A percentile compares a stretch with the other conserved stretches of the same genome.
Evolutionary conservation across 768 basidiomycete genomes (phyloP).

Genomic region (Mycena haematopus): DNA sequence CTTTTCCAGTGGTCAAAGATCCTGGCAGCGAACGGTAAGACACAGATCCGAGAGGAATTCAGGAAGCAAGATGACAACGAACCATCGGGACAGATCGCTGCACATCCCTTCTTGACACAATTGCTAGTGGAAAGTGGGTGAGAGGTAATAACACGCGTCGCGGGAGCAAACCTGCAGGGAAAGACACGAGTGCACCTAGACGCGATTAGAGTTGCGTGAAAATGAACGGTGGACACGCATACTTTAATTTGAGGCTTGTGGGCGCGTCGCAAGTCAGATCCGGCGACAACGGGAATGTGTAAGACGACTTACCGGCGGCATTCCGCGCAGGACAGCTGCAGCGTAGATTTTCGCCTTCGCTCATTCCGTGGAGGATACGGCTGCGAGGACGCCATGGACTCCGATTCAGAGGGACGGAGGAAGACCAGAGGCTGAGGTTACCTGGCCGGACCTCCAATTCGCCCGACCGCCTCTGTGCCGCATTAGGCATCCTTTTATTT

Average conservation of each 20-base stretch:
- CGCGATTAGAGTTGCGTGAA: constrained; percentile 17
- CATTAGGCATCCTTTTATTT: neutral
- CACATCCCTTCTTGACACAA: constrained; percentile 64
- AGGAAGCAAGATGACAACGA: constrained; percentile 20
- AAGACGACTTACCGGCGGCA: constrained; percentile 53
- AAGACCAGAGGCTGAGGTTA: constrained; percentile 5
- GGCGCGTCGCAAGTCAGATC: constrained; percentile 19
- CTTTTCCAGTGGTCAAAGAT: constrained; percentile 75
- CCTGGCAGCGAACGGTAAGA: constrained; percentile 43
- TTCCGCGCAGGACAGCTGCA: constrained; percentile 38
- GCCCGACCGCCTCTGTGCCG: neutral
- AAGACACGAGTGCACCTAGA: constrained; percentile 67
- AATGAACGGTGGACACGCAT: constrained; percentile 35
- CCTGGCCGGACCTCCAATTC: neutral
- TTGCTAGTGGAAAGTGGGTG: constrained; percentile 41
- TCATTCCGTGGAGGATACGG: constrained; percentile 9
- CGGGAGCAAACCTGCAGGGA: constrained; percentile 59
- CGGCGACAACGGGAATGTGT: constrained; percentile 25
- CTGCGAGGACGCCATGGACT: constrained; percentile 19
- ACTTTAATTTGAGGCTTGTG: constrained; percentile 73
- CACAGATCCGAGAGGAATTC: constrained; percentile 12
- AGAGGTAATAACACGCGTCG: constrained; percentile 14
- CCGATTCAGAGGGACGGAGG: constrained; percentile 20
- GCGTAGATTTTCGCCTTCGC: constrained; percentile 28
- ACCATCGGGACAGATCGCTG: constrained; percentile 74